A percentile compares a stretch with the other conserved stretches of the same genome.
phyloP scores from a whole-genome alignment of 2,329 filamentous ascomycete genomes.

The Ceratocystis papillata region DNA sequence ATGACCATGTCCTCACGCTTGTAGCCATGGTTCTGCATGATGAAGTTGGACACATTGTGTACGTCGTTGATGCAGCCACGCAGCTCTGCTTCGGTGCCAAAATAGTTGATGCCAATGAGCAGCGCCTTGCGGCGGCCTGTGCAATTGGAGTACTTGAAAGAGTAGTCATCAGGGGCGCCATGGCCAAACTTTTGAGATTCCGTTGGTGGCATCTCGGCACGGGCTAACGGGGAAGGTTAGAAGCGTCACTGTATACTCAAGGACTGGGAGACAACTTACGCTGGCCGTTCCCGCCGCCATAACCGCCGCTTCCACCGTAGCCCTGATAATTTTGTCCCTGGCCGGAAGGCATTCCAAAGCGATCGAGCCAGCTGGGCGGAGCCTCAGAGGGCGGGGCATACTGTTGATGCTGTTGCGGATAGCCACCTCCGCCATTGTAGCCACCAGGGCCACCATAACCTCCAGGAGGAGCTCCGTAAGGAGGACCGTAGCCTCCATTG shows the following conservation, averaged over 20 bases:
- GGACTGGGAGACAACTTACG: slow-evolving; percentile 1
- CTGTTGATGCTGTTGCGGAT: slow-evolving; percentile 26
- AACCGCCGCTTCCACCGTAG: background rate
- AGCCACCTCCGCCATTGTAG: slow-evolving; percentile 29
- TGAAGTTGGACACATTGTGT: slow-evolving; percentile 61
- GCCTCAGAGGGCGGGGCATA: slow-evolving; percentile 27
- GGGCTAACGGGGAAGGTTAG: slow-evolving; percentile 5
- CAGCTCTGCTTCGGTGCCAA: slow-evolving; percentile 59
- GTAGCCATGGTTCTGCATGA: slow-evolving; percentile 58
- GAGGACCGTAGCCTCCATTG: slow-evolving; percentile 23
- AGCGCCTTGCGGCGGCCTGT: slow-evolving; percentile 62
- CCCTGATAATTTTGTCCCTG: slow-evolving; percentile 12
- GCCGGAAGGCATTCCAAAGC: slow-evolving; percentile 25
- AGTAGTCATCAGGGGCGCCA: slow-evolving; percentile 57
- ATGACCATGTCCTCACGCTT: slow-evolving; percentile 71
- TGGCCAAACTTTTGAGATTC: slow-evolving; percentile 51
- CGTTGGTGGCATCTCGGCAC: slow-evolving; percentile 35
- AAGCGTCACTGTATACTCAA: too few species aligned
- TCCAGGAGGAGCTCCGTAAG: slow-evolving; percentile 25
- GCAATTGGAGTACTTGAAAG: slow-evolving; percentile 67
- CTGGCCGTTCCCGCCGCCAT: background rate
- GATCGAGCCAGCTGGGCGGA: slow-evolving; percentile 25
- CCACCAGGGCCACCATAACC: slow-evolving; percentile 27
- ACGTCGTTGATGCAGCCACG: slow-evolving; percentile 73
- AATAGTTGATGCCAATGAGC: slow-evolving; percentile 73